Percentiles rank a stretch among this genome's conserved stretches.
These are phyloP conservation scores for Isoetes engelmannii DNA, from an alignment of 83 land plant genomes.

Conservation along the genomic window DNA sequence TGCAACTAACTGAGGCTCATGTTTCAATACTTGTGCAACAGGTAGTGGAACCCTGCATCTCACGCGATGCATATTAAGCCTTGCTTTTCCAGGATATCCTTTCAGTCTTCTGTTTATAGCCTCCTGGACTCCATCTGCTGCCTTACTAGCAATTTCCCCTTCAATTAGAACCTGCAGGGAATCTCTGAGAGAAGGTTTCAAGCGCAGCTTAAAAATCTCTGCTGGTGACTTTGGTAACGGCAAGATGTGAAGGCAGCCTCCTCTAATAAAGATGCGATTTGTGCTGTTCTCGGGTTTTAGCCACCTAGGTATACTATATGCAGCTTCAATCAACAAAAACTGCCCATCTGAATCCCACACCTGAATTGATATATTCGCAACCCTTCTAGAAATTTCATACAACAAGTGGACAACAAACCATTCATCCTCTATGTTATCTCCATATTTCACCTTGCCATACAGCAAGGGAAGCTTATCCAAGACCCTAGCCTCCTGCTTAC, in stretches of 20 bases:
- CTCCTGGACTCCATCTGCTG: constrained; percentile 44
- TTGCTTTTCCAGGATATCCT: constrained; percentile 61
- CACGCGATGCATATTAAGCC: constrained; percentile 52
- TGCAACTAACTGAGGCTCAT: constrained; percentile 79
- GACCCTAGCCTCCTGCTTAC: too few relatives aligned
- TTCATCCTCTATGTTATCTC: constrained; percentile 91
- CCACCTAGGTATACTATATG: constrained; percentile 82
- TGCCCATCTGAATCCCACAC: constrained; percentile 91
- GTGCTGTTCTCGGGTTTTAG: constrained; percentile 59
- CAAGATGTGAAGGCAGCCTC: constrained; percentile 58
- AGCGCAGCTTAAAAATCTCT: constrained; percentile 13
- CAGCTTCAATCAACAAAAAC: constrained; percentile 91
- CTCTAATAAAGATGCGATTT: constrained; percentile 66
- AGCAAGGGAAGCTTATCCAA: too few relatives aligned
- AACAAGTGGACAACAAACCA: constrained; percentile 87
- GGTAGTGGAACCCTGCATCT: constrained; percentile 64
- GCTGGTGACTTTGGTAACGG: constrained; percentile 33
- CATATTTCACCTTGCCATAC: constrained; percentile 61
- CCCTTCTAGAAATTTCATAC: constrained; percentile 32
- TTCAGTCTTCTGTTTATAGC: constrained; percentile 33
- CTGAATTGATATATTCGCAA: constrained; percentile 43
- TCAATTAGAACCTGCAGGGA: constrained; percentile 26
- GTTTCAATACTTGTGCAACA: constrained; percentile 71
- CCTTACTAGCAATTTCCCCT: constrained; percentile 29
- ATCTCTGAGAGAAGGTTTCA: constrained; percentile 26